Base-by-base conservation (phyloP, 116 monocot genomes). In the Trichopus zeylanicus region DNA sequence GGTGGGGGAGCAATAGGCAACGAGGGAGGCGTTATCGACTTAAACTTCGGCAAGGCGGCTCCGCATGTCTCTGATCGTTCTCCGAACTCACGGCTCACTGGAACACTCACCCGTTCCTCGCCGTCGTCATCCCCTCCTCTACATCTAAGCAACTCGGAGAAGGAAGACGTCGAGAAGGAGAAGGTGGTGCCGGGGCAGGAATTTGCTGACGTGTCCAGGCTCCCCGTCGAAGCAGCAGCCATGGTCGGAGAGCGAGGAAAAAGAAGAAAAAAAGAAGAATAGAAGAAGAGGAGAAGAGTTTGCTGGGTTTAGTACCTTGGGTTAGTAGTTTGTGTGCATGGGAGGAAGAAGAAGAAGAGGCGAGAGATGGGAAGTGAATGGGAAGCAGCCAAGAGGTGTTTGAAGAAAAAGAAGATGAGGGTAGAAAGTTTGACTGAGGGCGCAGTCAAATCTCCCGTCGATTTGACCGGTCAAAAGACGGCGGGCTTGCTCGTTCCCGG, bases 1-100 rank as follows among this genome's bases (percentile, higher is more conserved):
- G 63, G 67, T 19, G 53, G 67, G 5, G 75, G 60, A n/a, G 76
- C 65, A 11, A 81, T 22, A n/a, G 81, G 76, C 48, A 73, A 52
- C 15, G 70, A 75, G 24, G 72, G 72, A 28, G 75, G 76, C 7
- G 58, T 46, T 5, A 25, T 62, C 19, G 75, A 67, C 58, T 71
- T 81, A 67, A 67, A 81, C 56, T 71, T 77, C 38, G 59, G 59
- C 2, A 23, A 23, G 10, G 3, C 25, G 7, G 34, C 38, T 59
- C 21, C 59, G 22, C n/a, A 24, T 15, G 22, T 7, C n/a, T 18
- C 29, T 29, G 57, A 21, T 34, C 57, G 29, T 24, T n/a, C n/a
- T n/a, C 12, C 1, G 54, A 29, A 30, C 6, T 10, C 27, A 5
- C 26, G 53, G 26, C 6, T 53, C 12, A 16, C 13, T 16, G 31